Conservation (phyloP, 768 basidiomycete genomes). For the Boletus subparvulus region DNA sequence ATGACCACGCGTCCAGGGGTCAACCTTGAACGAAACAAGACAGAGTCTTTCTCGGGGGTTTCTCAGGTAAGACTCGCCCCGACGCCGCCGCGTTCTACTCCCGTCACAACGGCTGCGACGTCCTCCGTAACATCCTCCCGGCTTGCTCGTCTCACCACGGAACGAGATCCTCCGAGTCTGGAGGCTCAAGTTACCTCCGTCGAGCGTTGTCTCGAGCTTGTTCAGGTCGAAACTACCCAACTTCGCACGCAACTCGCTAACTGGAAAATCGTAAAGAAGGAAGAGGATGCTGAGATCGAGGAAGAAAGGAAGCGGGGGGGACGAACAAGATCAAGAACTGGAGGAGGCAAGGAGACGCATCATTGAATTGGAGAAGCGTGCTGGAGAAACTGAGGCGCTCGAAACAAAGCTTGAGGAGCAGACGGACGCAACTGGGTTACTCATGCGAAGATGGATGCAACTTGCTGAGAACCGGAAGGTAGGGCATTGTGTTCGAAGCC, state of each 20-base stretch:
- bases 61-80: slow-evolving; percentile 16
- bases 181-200: slow-evolving; percentile 53
- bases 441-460: slow-evolving; percentile 37
- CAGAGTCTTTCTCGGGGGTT: slow-evolving; percentile 2
- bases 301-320: slow-evolving; percentile 41
- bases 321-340: slow-evolving; percentile 51
- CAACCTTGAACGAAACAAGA: slow-evolving; percentile 9
- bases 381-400: slow-evolving; percentile 28
- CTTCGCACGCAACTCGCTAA: slow-evolving; percentile 63
- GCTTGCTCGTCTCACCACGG: slow-evolving; percentile 56
- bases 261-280: slow-evolving; percentile 67
- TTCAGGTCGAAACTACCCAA: slow-evolving; percentile 52
- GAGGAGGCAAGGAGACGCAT: slow-evolving; percentile 43
- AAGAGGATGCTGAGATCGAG: slow-evolving; percentile 59
- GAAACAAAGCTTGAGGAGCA: slow-evolving; percentile 43
- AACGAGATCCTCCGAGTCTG: slow-evolving; percentile 50
- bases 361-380: slow-evolving; percentile 28
- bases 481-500: not conserved
- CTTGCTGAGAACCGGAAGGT: slow-evolving; percentile 39
- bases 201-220: slow-evolving; percentile 55
- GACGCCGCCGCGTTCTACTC: slow-evolving; percentile 21
- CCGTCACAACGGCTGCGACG: slow-evolving; percentile 18
- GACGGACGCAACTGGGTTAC: slow-evolving; percentile 40
- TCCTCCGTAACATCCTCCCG: slow-evolving; percentile 47
- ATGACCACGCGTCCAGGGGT: slow-evolving; percentile 33